Evolutionary conservation across 441 rosid species (phyloP).

Genomic region (Pelargonium fulgidum): DNA sequence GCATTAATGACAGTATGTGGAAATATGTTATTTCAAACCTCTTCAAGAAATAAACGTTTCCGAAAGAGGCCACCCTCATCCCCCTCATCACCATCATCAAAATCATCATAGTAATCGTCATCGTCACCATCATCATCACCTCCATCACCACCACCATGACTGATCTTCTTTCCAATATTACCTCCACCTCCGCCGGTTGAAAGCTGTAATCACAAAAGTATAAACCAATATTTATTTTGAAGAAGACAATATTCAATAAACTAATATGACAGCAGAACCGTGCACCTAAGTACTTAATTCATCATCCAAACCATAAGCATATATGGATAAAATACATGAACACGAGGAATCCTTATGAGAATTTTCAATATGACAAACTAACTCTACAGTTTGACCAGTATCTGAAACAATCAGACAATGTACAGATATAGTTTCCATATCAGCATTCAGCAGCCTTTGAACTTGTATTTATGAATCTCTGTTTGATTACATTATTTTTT

Average conservation of each 20-base stretch:
- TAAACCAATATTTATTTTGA: background rate
- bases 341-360: background rate
- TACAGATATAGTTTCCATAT: background rate
- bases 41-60: constrained; percentile 73
- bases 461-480: background rate
- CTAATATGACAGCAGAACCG: background rate
- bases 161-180: constrained; percentile 75
- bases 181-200: constrained; percentile 92
- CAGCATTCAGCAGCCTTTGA: background rate
- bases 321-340: background rate
- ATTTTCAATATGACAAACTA: background rate
- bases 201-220: constrained; percentile 42
- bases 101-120: constrained; percentile 84
- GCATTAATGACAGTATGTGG: background rate
- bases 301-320: background rate
- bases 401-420: background rate
- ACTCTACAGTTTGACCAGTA: background rate
- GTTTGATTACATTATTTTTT: background rate
- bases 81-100: constrained; percentile 82
- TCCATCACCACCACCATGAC: constrained; percentile 89
- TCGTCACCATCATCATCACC: constrained; percentile 94
- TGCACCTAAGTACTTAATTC: background rate
- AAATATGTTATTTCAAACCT: constrained; percentile 39
- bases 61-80: constrained; percentile 87
- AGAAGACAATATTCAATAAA: background rate